Percentiles rank a stretch among this genome's conserved stretches.
Evolutionary conservation across 257 asterid genomes (phyloP).

Genomic region (Pogostemon cablin): DNA sequence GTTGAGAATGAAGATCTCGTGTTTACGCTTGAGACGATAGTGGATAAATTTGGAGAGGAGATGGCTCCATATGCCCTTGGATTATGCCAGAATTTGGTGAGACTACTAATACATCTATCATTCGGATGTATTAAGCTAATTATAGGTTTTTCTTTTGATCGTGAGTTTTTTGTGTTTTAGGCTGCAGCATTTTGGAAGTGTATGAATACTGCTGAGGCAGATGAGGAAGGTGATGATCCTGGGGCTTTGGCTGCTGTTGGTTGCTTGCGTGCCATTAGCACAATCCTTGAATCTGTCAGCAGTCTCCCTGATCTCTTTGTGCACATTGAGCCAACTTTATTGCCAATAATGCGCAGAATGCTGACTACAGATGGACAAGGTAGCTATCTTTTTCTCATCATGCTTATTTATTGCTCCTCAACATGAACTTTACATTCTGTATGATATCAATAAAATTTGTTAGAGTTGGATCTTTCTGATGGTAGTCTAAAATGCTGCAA

Average conservation of each 20-base stretch:
- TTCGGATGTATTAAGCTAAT: slow-evolving; percentile 16
- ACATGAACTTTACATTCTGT: not conserved
- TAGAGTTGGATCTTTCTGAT: not conserved
- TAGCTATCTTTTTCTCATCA: slow-evolving; percentile 30
- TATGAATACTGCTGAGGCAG: slow-evolving; percentile 87
- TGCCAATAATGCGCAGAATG: slow-evolving; percentile 98
- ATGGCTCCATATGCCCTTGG: slow-evolving; percentile 99
- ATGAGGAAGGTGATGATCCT: slow-evolving; percentile 95
- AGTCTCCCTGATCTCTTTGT: slow-evolving; percentile 87
- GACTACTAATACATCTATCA: slow-evolving; percentile 15
- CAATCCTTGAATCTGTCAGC: slow-evolving; percentile 95
- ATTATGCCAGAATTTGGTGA: slow-evolving; percentile 95
- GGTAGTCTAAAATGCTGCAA: slow-evolving; percentile 11
- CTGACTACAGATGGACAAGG: slow-evolving; percentile 99
- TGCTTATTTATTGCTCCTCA: slow-evolving; percentile 8
- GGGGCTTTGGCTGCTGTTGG: slow-evolving; percentile 99
- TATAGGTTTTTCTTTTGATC: slow-evolving; percentile 9
- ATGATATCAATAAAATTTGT: not conserved
- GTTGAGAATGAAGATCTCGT: slow-evolving; percentile 99
- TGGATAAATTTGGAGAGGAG: slow-evolving; percentile 99
- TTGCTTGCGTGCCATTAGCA: slow-evolving; percentile 98
- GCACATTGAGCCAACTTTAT: slow-evolving; percentile 82
- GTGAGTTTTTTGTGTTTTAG: slow-evolving; percentile 43
- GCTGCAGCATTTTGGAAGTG: slow-evolving; percentile 99
- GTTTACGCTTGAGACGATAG: slow-evolving; percentile 94